Evolutionary conservation across 352 stramenopile genomes (phyloP), one percentile per base, ranked within the genome.

Genomic region (Phytophthora constricta): DNA sequence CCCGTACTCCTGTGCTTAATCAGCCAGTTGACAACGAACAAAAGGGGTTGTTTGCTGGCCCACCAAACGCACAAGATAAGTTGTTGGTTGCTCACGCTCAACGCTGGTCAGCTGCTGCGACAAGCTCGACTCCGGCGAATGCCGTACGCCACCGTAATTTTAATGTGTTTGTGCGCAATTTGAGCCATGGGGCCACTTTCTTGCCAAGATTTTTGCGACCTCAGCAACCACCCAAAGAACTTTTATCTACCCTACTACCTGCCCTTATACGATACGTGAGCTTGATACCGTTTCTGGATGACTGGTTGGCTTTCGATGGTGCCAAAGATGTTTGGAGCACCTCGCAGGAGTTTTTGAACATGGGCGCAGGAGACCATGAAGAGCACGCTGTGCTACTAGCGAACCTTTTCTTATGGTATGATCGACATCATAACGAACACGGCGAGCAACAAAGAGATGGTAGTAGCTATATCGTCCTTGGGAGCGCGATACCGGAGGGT

Each of bases 311-410:
- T 34, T 93, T 97, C 46, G 82, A 90, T 58, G 57, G 60, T 23
- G 79, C 87, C 39, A 79, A 87, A 19, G 89, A 97, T 62, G 82
- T 98, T 23, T 98, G 91, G 89, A 90, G 83, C 39, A 95, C 92
- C 19, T 93, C 86, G 8, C 90, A 98, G 45, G 86, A 98, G 58
- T 93, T 97, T 31, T 68, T 99, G 8, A 83, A 92, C 31, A 86
- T 98, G 50, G 80, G 93, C 16, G 89, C 87, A 7, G 95, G 92
- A 13, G 92, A 98, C 62, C 79, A 82, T 49, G 84, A 98, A 52
- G 96, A 98, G 56, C 95, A 98, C 64, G 92, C 93, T 2, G 78
- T 98, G 53, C 63, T 98, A 50, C 72, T 99, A 20, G 91, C 87
- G 47, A 98, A 98, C 49, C 97, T 86, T 39, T 91, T 98, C 50